These are phyloP conservation scores for Calocera viscosa DNA, from an alignment of 768 basidiomycete genomes.

Conservation along the genomic window DNA sequence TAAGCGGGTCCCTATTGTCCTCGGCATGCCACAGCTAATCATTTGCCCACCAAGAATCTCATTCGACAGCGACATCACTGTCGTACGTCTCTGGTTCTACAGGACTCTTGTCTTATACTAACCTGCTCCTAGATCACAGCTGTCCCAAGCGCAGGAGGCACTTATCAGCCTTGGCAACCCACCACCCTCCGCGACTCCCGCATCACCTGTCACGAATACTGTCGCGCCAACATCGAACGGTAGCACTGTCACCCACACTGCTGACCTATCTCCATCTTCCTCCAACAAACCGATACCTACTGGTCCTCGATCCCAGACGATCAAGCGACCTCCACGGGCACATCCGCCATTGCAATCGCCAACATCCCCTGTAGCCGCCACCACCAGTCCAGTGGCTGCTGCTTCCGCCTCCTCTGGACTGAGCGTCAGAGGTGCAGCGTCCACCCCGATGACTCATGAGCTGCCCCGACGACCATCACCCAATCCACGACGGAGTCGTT, in stretches of 20 bases:
- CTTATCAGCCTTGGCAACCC: not conserved
- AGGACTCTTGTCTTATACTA: not conserved
- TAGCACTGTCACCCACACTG: not conserved
- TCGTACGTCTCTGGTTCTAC: constrained; percentile 42
- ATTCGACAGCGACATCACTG: constrained; percentile 52
- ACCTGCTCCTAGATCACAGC: not conserved
- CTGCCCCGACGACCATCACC: not conserved
- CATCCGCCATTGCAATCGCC: not conserved
- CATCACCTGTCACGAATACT: not conserved
- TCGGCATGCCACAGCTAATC: not conserved
- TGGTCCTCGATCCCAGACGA: not conserved
- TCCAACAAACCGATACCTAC: constrained; percentile 2
- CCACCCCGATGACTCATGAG: not conserved
- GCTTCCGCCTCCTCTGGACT: not conserved
- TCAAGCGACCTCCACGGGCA: not conserved
- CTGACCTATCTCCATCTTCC: not conserved
- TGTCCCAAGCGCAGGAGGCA: constrained; percentile 1
- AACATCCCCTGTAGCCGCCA: not conserved
- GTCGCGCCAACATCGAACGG: not conserved
- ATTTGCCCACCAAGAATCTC: constrained; percentile 46
- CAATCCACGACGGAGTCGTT: not conserved
- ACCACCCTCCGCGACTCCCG: not conserved
- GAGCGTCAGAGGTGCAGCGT: not conserved
- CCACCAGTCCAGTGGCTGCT: not conserved
- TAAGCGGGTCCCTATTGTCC: constrained; percentile 23